Percentiles rank a stretch among this genome's conserved stretches.
These are phyloP conservation scores for Yarrowia hollandica DNA, from an alignment of 805 yeast genomes.

Conservation along the genomic window DNA sequence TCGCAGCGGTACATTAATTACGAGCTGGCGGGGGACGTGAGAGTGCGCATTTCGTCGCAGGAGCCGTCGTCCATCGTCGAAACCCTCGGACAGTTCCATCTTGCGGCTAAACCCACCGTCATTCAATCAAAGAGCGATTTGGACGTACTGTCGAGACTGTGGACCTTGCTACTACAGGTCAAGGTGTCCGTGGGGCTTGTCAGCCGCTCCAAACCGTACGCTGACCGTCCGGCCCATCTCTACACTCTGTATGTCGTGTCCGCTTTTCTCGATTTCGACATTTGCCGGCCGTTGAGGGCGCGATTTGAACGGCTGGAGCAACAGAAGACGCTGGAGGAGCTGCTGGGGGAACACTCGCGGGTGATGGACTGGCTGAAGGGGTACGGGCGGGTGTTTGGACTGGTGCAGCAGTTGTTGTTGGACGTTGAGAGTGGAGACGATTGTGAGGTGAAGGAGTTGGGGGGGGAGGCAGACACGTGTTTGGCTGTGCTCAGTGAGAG, in stretches of 20 bases:
- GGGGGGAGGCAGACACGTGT: too few relatives aligned
- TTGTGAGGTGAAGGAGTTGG: neutral
- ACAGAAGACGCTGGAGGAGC: neutral
- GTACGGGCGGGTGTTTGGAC: neutral
- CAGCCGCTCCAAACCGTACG: neutral
- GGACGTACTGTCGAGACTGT: neutral
- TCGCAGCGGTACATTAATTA: slow-evolving; percentile 14
- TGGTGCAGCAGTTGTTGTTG: neutral
- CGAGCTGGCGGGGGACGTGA: neutral
- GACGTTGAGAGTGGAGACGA: neutral
- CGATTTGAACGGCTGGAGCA: neutral
- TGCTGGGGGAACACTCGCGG: neutral
- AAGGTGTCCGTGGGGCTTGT: neutral
- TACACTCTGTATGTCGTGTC: neutral
- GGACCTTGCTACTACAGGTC: neutral
- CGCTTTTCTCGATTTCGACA: neutral
- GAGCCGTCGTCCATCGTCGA: neutral
- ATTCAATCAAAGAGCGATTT: neutral
- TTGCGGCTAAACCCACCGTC: neutral
- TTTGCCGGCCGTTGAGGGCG: neutral
- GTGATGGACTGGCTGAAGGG: slow-evolving; percentile 2
- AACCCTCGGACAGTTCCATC: neutral
- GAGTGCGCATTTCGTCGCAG: neutral
- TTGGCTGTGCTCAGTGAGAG: neutral
- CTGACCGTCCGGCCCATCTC: neutral